Evolutionary conservation across 768 basidiomycete species (phyloP), one percentile per base, ranked within the genome.

Genomic region (Termitomyces sp.): DNA sequence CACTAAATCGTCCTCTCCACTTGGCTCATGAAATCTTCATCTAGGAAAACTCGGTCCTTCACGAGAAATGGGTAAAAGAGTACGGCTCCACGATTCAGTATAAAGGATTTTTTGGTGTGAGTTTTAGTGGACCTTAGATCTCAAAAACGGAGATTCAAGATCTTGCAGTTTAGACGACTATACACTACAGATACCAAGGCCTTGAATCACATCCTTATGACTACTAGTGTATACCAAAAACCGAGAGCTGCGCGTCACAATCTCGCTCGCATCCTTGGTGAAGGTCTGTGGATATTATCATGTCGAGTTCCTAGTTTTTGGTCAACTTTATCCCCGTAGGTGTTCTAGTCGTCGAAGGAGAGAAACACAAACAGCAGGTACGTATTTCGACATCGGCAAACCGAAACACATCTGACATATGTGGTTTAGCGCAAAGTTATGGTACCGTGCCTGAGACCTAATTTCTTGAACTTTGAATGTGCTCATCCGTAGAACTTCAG

Each of bases 121-220:
- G 46, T 55, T 40, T 28, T 3, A 13, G 12, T 30, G 4, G 2
- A 10, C 16, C 16, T 8, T 9, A 66, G 75, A 54, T 89, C 63
- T 70, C 78, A 0, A 77, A 80, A 28, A 85, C 84, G 0, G 28
- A 89, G 35, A 75, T 77, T 46, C 81, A 43, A 36, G 10, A 30
- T 88, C 60, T 53, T 71, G 22, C 38, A 63, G 61, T 47, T 50
- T 2, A 55, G 53, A 20, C 58, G 61, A 30, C 14, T 63, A 18
- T 60, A 58, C 33, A 63, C 58, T 6, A 55, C 53, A 35, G 61
- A 63, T 44, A 50, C 59, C 47, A 80, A 81, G 28, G 88, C 87
- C 0, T 40, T 92, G 36, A 77, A 79, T 44, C 83, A 91, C 61
- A 73, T 93, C 52, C 72, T 92, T 14, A 75, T 77, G 59, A 83